Evolutionary conservation across 306 rosid genomes (phyloP).

Genomic region (Lathyrus aphaca): DNA sequence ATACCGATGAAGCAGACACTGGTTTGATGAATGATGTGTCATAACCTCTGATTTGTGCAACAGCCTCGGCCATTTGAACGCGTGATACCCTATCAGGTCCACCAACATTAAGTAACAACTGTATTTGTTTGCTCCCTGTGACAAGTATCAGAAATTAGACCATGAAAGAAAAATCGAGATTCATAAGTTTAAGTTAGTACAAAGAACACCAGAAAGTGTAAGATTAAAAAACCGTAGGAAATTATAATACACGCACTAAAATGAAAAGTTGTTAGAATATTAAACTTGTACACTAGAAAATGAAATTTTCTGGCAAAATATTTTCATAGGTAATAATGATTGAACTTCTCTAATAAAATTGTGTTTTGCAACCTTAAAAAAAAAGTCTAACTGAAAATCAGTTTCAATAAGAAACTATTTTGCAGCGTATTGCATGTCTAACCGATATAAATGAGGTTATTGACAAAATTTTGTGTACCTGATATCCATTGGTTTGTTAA

Average conservation of each 20-base stretch:
- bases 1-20: slow-evolving; percentile 73
- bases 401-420: background rate
- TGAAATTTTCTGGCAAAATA: slow-evolving; percentile 2
- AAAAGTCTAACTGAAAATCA: slow-evolving; percentile 5
- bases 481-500: slow-evolving; percentile 72
- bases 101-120: slow-evolving; percentile 73
- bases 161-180: slow-evolving; percentile 35
- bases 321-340: background rate
- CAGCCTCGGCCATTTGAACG: slow-evolving; percentile 85
- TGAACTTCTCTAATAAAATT: background rate
- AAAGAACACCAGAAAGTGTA: slow-evolving; percentile 28
- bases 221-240: background rate
- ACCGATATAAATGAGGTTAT: slow-evolving; percentile 11
- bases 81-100: slow-evolving; percentile 87
- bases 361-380: slow-evolving; percentile 29
- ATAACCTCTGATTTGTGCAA: slow-evolving; percentile 74
- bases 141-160: slow-evolving; percentile 36
- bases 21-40: slow-evolving; percentile 65
- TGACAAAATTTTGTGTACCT: slow-evolving; percentile 50
- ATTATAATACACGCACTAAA: background rate
- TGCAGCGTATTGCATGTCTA: background rate
- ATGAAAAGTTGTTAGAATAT: background rate
- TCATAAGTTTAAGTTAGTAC: background rate
- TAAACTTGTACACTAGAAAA: slow-evolving; percentile 21
- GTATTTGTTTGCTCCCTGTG: slow-evolving; percentile 72